Evolutionary conservation across 2,329 filamentous ascomycete genomes (phyloP), one percentile per base, ranked within the genome.

Genomic region (Ceratocystis colombiana): DNA sequence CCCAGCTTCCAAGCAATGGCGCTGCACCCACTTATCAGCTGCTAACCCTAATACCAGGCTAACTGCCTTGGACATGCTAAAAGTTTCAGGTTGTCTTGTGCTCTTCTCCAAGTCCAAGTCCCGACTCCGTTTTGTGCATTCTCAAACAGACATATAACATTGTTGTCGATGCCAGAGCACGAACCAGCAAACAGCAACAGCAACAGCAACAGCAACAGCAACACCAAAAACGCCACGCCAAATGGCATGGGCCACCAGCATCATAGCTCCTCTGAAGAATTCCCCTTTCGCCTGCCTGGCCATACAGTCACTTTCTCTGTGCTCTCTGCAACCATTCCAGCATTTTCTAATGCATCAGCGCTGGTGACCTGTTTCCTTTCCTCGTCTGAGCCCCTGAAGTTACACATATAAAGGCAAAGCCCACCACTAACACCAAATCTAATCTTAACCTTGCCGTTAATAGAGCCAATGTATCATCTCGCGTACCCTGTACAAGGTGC

Each of bases 181-280:
- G 30, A 59, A 20, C 55, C 55, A 33, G 28, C 28, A 59, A 37
- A 59, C 10, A 41, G 37, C 37, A 41, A 33, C 30, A 33, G 12
- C 37, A 20, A 20, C 20, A 20, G 20, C 20, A 20, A 20, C 20
- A 20, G 20, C 6, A 33, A 59, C 10, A 41, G 37, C 37, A 41
- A 33, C 30, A 33, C 6, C 6, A 33, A 28, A 25, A 30, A 37
- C 25, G 28, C 55, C 28, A 59, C 28, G 28, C 28, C 55, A 59
- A 37, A 55, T 48, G 48, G 30, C 55, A 59, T 59, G 28, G 55
- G 55, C 55, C 55, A 59, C 55, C 17, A 33, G 55, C 55, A 37
- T 59, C 55, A 59, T 59, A 59, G 55, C 55, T 59, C 33, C 55
- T 37, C 28, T 59, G 17, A 59, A n/a, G 55, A 41, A 59, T 37